These are phyloP conservation scores for Limtongia smithiae DNA, from an alignment of 805 yeast species.

Conservation along the genomic window DNA sequence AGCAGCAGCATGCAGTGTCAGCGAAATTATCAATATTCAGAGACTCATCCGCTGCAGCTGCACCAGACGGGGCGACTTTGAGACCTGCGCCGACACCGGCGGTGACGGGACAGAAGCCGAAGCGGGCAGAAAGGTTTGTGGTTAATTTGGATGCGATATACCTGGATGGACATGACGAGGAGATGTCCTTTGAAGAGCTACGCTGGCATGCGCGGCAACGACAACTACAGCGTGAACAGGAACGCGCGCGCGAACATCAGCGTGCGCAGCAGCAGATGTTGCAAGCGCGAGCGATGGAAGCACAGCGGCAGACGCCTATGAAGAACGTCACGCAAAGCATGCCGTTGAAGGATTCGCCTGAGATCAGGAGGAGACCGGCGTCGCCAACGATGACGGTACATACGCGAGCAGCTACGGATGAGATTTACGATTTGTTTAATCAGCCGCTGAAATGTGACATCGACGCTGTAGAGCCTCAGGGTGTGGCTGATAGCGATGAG, in stretches of 20 bases:
- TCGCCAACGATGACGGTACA: slow-evolving; percentile 79
- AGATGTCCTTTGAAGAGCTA: slow-evolving; percentile 62
- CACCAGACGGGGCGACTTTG: too few species aligned
- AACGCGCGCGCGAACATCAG: too few species aligned
- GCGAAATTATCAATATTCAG: slow-evolving; percentile 25
- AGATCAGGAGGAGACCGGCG: slow-evolving; percentile 37
- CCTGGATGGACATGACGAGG: slow-evolving; percentile 42
- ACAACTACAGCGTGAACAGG: slow-evolving; percentile 3
- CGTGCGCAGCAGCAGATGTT: too few species aligned
- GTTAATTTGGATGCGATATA: slow-evolving; percentile 28
- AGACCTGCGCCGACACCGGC: too few species aligned
- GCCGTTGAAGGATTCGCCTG: slow-evolving; percentile 29
- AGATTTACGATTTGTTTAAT: slow-evolving; percentile 72
- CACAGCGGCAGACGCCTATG: too few species aligned
- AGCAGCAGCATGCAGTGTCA: slow-evolving; percentile 14
- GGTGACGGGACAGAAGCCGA: slow-evolving; percentile 14
- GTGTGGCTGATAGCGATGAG: slow-evolving; percentile 17
- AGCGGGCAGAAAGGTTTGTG: slow-evolving; percentile 29
- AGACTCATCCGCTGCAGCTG: slow-evolving; percentile 13
- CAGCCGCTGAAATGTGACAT: slow-evolving; percentile 41
- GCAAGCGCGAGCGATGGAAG: too few species aligned
- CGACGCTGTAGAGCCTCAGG: slow-evolving; percentile 14
- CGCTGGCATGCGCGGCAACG: slow-evolving; percentile 50
- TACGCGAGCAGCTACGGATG: slow-evolving; percentile 71
- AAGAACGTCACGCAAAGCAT: too few species aligned